These are phyloP conservation scores for Hyphopichia buzzinii DNA, from an alignment of 1,139 yeast genomes.

Conservation along the genomic window DNA sequence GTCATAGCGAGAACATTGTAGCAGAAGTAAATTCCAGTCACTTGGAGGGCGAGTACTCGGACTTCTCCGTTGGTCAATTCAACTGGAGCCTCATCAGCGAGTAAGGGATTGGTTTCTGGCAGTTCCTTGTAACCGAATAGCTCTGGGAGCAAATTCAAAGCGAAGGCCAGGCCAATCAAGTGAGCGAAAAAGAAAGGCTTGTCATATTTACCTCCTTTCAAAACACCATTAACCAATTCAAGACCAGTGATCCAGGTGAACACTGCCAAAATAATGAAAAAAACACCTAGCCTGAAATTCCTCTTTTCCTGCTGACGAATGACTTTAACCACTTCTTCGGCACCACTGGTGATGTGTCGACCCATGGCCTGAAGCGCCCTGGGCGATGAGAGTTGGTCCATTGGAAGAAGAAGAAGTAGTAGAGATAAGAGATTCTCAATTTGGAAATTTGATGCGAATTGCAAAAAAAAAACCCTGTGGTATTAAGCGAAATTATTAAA, in stretches of 20 bases:
- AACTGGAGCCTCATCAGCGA: conserved; percentile 7
- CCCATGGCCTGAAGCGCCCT: neutral
- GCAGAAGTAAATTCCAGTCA: conserved; percentile 41
- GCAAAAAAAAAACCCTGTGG: no score
- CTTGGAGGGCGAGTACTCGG: conserved; percentile 32
- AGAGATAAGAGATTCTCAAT: no score
- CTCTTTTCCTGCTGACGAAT: conserved; percentile 45
- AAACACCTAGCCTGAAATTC: conserved; percentile 43
- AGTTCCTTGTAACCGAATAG: conserved; percentile 3
- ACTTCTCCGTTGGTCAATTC: conserved; percentile 32
- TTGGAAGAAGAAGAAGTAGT: no score
- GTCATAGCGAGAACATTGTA: conserved; percentile 41
- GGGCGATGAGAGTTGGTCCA: neutral
- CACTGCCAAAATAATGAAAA: conserved; percentile 40
- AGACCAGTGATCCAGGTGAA: conserved; percentile 49
- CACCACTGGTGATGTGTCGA: conserved; percentile 19
- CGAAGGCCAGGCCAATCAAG: conserved; percentile 46
- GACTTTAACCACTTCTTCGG: conserved; percentile 40
- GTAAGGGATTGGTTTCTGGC: conserved; percentile 5
- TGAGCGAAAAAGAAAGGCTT: conserved; percentile 50
- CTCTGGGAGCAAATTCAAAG: conserved; percentile 45
- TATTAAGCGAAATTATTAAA: no score
- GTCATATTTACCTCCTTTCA: conserved; percentile 46
- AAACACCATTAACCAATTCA: conserved; percentile 47
- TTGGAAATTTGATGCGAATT: no score